These are phyloP conservation scores for Stygiomarasmius scandens DNA, from an alignment of 1,284 basidiomycete species.

Conservation along the genomic window DNA sequence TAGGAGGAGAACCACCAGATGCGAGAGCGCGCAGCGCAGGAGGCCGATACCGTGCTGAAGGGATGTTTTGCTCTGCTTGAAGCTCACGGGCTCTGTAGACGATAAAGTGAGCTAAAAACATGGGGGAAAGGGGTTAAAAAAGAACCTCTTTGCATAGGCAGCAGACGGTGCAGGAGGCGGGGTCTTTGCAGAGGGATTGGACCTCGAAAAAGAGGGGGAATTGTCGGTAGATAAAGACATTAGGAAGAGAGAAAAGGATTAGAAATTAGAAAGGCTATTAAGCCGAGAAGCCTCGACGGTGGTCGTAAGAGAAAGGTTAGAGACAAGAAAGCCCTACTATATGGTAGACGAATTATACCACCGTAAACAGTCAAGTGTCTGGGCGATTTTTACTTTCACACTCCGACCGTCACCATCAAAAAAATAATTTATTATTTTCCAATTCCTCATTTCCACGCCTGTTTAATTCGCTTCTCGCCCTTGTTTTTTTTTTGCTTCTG, in stretches of 20 bases:
- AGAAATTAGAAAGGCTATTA: slow-evolving; percentile 61
- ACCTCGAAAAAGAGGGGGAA: slow-evolving; percentile 75
- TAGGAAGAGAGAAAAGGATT: slow-evolving; percentile 76
- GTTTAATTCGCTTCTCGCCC: too few species aligned
- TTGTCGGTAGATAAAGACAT: slow-evolving; percentile 88
- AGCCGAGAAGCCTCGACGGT: slow-evolving; percentile 5
- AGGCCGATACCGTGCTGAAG: slow-evolving; percentile 65
- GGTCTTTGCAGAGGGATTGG: slow-evolving; percentile 77
- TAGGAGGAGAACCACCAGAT: slow-evolving; percentile 71
- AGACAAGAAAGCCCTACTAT: slow-evolving; percentile 38
- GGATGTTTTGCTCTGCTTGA: slow-evolving; percentile 72
- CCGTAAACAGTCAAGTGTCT: too few species aligned
- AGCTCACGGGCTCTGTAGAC: slow-evolving; percentile 74
- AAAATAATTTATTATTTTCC: too few species aligned
- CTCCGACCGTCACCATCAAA: too few species aligned
- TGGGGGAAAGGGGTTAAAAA: slow-evolving; percentile 18
- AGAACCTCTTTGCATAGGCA: slow-evolving; percentile 82
- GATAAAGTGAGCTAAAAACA: slow-evolving; percentile 19
- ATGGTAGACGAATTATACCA: slow-evolving; percentile 28
- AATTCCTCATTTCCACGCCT: too few species aligned
- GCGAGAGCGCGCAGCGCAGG: slow-evolving; percentile 77
- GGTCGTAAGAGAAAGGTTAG: slow-evolving; percentile 1
- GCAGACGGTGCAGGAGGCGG: slow-evolving; percentile 88
- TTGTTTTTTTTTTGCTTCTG: too few species aligned
- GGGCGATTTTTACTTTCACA: too few species aligned